Base-by-base conservation (phyloP, 1,284 basidiomycete species). In the Macrocystidia cucumis region DNA sequence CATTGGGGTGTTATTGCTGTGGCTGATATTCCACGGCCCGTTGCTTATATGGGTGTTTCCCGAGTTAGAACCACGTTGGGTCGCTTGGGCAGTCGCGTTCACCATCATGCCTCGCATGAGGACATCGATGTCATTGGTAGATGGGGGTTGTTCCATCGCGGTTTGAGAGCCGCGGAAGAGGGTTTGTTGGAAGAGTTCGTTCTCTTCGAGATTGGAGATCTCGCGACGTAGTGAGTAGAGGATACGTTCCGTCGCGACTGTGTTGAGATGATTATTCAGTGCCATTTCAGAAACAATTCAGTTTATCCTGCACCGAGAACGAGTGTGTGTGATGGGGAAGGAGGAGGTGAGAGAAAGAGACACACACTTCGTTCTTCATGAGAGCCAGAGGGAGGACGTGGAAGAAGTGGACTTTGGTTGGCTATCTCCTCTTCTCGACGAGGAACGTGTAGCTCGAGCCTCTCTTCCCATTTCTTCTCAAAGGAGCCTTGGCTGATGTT, bases 81-180 rank as follows among this genome's bases (percentile, higher is more conserved):
- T 40, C 19, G 11, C 44, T 41, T 14, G 27, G 30, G 32, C 30
- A 41, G 29, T 4, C 28, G 38, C 42, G 20, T 44, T 44, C 28
- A 56, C 55, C 65, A 76, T 76, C 69, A 85, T 75, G 48, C 69
- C 72, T 22, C 61, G 66, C 72, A 86, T 73, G 43, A 86, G 67
- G 8, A 52, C 48, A 50, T 81, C 78, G 33, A 85, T 64, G 41
- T 80, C 69, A 24, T 60, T 61, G 8, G 78, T 65, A 9, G 67
- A 63, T 1, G 74, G 67, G 27, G 69, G 65, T 4, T 61, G 60
- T 37, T 77, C 72, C 25, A 71, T 48, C 17, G 62, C 66, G 25
- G 70, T 64, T 39, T 65, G 68, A 3, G 76, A 74, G 34, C 74
- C 70, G 26, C 66, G 69, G 17, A 72, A 56, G n/a, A 78, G 52